These are phyloP conservation scores for Sechiopsis laciniata DNA, from an alignment of 306 rosid genomes.

Conservation along the genomic window DNA sequence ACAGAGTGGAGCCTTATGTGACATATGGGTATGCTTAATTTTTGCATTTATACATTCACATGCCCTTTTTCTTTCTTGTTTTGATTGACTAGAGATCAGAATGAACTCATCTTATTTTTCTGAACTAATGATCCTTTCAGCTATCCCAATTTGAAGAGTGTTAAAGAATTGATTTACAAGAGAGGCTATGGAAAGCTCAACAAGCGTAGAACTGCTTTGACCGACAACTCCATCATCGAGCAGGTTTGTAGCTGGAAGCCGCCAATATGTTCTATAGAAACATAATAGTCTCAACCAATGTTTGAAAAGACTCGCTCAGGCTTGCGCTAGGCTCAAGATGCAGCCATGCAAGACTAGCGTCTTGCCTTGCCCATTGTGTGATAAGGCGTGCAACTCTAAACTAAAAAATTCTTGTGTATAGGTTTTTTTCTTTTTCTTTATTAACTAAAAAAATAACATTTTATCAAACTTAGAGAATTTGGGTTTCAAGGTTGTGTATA, in stretches of 20 bases:
- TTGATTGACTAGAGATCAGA: not conserved
- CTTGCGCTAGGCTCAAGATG: no score
- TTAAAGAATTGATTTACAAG: conserved; percentile 69
- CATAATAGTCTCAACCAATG: no score
- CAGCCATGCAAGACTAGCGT: no score
- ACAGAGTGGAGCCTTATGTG: conserved; percentile 81
- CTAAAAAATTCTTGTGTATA: no score
- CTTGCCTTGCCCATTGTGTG: no score
- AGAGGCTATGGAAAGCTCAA: conserved; percentile 44
- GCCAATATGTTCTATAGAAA: not conserved
- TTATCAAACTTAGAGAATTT: no score
- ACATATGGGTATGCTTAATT: conserved; percentile 57
- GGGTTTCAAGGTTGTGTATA: no score
- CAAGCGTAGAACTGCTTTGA: conserved; percentile 42
- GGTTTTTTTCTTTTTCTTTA: no score
- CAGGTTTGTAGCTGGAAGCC: conserved; percentile 25
- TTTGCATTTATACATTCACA: not conserved
- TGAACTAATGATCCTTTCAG: conserved; percentile 26
- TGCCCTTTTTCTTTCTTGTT: not conserved
- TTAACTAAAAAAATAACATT: no score
- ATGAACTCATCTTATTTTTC: not conserved
- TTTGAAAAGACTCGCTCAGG: no score
- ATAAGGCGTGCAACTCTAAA: no score
- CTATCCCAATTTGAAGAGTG: conserved; percentile 73
- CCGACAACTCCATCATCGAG: conserved; percentile 40